Evolutionary conservation across 148 eudicot species (phyloP).

Genomic region (Oxyria digyna): DNA sequence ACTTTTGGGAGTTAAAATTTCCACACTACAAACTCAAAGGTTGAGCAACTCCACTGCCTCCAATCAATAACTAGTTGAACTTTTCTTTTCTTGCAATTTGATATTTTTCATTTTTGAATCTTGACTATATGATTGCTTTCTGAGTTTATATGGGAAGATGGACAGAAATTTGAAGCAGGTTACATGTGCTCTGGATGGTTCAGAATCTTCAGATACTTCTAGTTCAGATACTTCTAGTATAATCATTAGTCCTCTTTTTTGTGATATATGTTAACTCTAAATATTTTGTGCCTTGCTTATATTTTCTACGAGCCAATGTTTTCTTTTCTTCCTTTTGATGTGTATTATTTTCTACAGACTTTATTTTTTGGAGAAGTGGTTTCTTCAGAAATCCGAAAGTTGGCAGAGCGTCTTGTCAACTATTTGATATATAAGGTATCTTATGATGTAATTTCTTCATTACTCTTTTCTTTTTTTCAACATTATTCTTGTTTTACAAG

Average conservation of each 20-base stretch:
- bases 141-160: background rate
- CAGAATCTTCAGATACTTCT: background rate
- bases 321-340: background rate
- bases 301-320: background rate
- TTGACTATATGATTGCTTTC: background rate
- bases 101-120: background rate
- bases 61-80: background rate
- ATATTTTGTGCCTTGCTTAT: background rate
- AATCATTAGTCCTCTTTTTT: background rate
- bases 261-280: background rate
- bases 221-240: background rate
- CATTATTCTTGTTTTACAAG: background rate
- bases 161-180: background rate
- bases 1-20: background rate
- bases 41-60: background rate
- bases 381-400: slow-evolving; percentile 65
- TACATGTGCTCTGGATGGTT: background rate
- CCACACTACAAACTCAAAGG: background rate
- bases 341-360: slow-evolving; percentile 37
- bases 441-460: background rate
- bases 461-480: background rate
- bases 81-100: background rate
- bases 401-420: slow-evolving; percentile 72
- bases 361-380: slow-evolving; percentile 68
- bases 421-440: slow-evolving; percentile 86